Evolutionary conservation across 2,329 filamentous ascomycete genomes (phyloP), one percentile per base, ranked within the genome.

Genomic region (Celoporthe dispersa): DNA sequence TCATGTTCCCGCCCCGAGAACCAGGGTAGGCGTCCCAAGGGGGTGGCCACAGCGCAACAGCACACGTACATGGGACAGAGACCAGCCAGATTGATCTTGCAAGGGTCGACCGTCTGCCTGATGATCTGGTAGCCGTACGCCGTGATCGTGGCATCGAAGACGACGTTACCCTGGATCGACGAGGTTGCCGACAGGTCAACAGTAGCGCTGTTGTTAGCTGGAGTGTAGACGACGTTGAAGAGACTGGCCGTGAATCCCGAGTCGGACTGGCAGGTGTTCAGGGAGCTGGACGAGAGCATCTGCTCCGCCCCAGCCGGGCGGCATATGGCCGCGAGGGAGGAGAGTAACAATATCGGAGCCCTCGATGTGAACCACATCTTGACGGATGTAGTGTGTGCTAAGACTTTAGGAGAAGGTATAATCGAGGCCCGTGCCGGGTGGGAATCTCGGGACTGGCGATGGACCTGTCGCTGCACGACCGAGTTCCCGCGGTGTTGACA

Each of bases 211-310:
- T 86, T 86, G 81, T 97, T 97, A 78, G 86, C 84, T 41, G 92
- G 92, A 1, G 91, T 93, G 81, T 93, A 93, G 73, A 89, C 83
- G 79, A 97, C 92, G 75, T 97, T 91, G 88, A 98, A 97, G 70
- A 96, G 86, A 75, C 91, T 94, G 75, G 94, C 94, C 5, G 92
- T 92, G 81, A 98, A 97, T 77, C 90, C 91, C 37, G 92, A 95
- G 81, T 95, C 91, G 70, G 89, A 84, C 85, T 94, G 92, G 82
- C 94, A 98, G 62, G 92, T 87, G 80, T 93, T 94, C 75, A 98
- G 87, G 35, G 94, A 97, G 78, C 88, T 92, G 68, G 94, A 96
- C 76, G 90, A 85, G 76, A 98, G 92, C 77, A 93, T 84, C 73
- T 86, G 86, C 77, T 89, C 85, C 73, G 88, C 91, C 70, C 87